Evolutionary conservation across 1,139 yeast genomes (phyloP), one percentile per base, ranked within the genome.

Genomic region (Candida tropicalis): DNA sequence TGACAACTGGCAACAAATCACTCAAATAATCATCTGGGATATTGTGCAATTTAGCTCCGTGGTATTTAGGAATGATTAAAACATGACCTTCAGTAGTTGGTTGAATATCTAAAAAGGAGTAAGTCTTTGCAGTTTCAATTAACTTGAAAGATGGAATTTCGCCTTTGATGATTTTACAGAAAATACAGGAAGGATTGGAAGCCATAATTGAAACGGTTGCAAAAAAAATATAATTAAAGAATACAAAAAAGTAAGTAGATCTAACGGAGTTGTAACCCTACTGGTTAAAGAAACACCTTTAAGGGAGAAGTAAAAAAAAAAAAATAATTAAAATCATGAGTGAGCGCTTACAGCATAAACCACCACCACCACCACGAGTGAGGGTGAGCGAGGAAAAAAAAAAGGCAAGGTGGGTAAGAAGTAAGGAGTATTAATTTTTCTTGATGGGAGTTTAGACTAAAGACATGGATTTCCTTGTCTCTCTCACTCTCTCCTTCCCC

Each of bases 101-200:
- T 56, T 88, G 91, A 58, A 91, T 90, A 59, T 91, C 99, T 60
- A 93, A 75, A 63, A 91, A 93, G 0, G 97, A 88, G 60, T 81
- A 87, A 4, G 87, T 70, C 56, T 79, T 75, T 48, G 85, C 75
- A 16, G 97, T 88, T 64, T 91, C 99, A 53, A 86, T 75, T 53
- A 91, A 72, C 65, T 91, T 91, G 69, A 87, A 79, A 5, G 95
- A 86, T 33, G 98, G 98, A 58, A 91, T 91, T 56, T 91, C 97
- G 42, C 97, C 96, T 61, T 87, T 87, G 68, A 91, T 82, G 64
- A 91, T 91, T 59, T 89, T 88, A 73, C 98, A 91, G 62, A 91
- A 91, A 55, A 91, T 81, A 68, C 98, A 91, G 38, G 81, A 37
- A 33, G 55, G 48, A 31, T 44, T 42, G 9, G 53, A 44, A 5